phyloP scores from a whole-genome alignment of 345 rosid species.

The Boechera divaricarpa region DNA sequence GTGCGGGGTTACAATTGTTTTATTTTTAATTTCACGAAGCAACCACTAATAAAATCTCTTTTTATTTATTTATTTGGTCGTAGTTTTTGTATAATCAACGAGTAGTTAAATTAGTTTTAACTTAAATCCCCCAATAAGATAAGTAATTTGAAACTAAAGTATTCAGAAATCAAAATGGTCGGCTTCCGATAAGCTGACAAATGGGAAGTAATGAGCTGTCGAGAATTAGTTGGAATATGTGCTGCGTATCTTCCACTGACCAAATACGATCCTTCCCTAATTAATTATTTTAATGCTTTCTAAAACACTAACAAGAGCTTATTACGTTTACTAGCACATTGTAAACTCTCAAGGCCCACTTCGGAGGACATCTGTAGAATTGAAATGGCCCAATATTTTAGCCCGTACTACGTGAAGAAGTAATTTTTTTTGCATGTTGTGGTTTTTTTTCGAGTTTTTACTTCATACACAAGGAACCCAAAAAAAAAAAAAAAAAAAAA shows the following conservation, averaged over 20 bases:
- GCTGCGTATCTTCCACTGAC: conserved; percentile 31
- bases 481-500: neutral
- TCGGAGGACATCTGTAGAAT: neutral
- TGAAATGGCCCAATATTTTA: neutral
- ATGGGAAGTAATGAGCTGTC: conserved; percentile 47
- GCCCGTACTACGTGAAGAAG: neutral
- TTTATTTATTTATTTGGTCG: too few species aligned
- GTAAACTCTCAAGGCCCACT: conserved; percentile 13
- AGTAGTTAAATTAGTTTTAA: conserved; percentile 16
- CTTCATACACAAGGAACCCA: conserved; percentile 30
- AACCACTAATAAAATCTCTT: neutral
- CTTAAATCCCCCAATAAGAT: neutral
- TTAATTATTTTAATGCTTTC: neutral
- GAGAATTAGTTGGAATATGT: conserved; percentile 32
- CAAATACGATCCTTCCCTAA: conserved; percentile 21
- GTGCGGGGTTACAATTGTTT: conserved; percentile 40
- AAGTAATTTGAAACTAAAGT: conserved; percentile 15
- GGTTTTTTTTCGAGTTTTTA: neutral
- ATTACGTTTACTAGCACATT: neutral
- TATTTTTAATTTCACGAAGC: neutral
- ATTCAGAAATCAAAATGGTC: conserved; percentile 19
- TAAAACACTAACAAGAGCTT: neutral
- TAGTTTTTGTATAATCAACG: neutral
- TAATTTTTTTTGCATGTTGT: neutral
- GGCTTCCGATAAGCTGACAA: conserved; percentile 46